Evolutionary conservation across 2,329 filamentous ascomycete genomes (phyloP), one percentile per base, ranked within the genome.

Genomic region (Neopestalotiopsis clavispora): DNA sequence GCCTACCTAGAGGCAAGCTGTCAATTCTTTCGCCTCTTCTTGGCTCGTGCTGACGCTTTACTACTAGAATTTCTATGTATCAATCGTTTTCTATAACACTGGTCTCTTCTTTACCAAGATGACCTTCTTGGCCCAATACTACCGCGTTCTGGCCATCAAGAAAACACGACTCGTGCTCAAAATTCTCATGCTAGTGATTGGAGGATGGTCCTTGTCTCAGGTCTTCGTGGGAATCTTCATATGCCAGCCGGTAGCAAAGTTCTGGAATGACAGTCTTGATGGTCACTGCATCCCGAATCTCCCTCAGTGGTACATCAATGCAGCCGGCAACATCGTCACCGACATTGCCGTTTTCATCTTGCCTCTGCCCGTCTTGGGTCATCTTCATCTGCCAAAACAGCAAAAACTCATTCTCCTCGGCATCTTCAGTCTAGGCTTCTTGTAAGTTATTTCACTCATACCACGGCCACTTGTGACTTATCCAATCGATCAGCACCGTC

Each of bases 401-500:
- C 79, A 65, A 52, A 77, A 77, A 52, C 28, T 80, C 5, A 72
- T 77, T 3, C 73, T 82, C 6, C 73, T 81, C 1, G 77, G 75
- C 6, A 78, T 83, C 59, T 82, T 82, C 66, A 77, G 78, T 64
- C 72, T 82, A 3, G 79, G 80, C 14, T 81, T 82, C 68, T 81
- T 82, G 80, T 81, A 66, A 72, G 79, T 52, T 6, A n/a, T 52
- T 3, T 20, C 17, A 13, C n/a, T 1, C 14, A 1, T 3, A 5
- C 20, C 12, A 9, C 5, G 30, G 40, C 42, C 61, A 1, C 56
- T 4, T 28, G 14, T 40, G 38, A 9, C 13, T 52, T 28, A 65
- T n/a, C 7, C 9, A 28, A 49, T n/a, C 20, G 12, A 32, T 34
- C 40, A 79, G 74, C 57, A 82, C 80, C 0, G 80, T 78, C 67